Evolutionary conservation across 805 yeast species (phyloP).

Genomic region (Kuraishia molischiana): DNA sequence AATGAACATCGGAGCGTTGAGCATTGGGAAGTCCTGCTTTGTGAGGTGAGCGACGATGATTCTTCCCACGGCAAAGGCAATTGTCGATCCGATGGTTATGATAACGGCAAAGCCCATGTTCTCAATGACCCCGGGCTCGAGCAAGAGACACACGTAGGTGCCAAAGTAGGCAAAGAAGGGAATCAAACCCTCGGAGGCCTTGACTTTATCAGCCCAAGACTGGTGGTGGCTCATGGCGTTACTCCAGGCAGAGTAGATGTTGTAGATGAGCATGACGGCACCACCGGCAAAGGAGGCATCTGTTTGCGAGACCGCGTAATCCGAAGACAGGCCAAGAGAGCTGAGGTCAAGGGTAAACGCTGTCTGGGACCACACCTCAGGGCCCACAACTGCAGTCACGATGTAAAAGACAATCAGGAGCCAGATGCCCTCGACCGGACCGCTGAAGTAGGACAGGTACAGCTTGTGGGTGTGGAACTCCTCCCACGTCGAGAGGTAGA

Average conservation of each 20-base stretch:
- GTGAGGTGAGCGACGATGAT: slow-evolving; percentile 85
- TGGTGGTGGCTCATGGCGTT: slow-evolving; percentile 44
- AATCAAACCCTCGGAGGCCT: slow-evolving; percentile 43
- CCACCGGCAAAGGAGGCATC: slow-evolving; percentile 41
- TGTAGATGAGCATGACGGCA: slow-evolving; percentile 47
- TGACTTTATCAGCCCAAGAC: slow-evolving; percentile 19
- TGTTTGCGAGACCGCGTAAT: slow-evolving; percentile 26
- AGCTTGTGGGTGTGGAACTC: slow-evolving; percentile 84
- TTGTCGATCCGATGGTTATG: slow-evolving; percentile 60
- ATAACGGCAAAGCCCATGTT: slow-evolving; percentile 44
- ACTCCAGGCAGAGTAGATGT: slow-evolving; percentile 55
- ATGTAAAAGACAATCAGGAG: slow-evolving; percentile 45
- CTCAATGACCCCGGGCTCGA: slow-evolving; percentile 42
- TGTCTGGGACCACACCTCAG: slow-evolving; percentile 49
- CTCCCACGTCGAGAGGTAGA: slow-evolving; percentile 91
- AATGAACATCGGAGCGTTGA: slow-evolving; percentile 61
- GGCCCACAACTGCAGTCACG: slow-evolving; percentile 62
- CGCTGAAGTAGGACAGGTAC: slow-evolving; percentile 70
- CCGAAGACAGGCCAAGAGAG: slow-evolving; percentile 15
- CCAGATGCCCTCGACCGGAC: slow-evolving; percentile 92
- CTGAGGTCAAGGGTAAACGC: slow-evolving; percentile 30
- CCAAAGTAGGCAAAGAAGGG: slow-evolving; percentile 55
- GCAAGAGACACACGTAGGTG: slow-evolving; percentile 34
- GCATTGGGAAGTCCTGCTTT: slow-evolving; percentile 62
- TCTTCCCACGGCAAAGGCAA: slow-evolving; percentile 86